A percentile compares a stretch with the other conserved stretches of the same genome.
Conservation (phyloP, 768 basidiomycete genomes). For the Grammothele lineata region DNA sequence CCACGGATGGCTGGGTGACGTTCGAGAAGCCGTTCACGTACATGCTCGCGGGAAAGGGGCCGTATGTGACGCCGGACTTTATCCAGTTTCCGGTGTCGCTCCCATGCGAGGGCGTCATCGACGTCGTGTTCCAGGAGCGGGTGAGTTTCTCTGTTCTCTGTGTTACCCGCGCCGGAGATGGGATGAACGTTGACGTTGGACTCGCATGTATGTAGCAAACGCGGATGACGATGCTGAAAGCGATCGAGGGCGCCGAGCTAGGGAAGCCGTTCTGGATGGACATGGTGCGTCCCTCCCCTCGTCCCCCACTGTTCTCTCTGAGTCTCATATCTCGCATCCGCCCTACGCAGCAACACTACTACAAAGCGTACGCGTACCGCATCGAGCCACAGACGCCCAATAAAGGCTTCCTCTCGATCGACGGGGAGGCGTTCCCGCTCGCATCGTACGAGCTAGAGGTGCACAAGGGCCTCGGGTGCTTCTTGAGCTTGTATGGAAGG, state of each 20-base stretch:
- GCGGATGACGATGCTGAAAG: conserved; percentile 46
- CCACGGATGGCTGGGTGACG: conserved; percentile 63
- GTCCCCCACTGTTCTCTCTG: background rate
- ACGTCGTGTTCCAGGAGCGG: conserved; percentile 59
- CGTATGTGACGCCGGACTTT: conserved; percentile 65
- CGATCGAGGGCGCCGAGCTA: conserved; percentile 55
- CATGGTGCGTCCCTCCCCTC: conserved; percentile 41
- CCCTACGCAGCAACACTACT: conserved; percentile 53
- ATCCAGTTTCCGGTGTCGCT: conserved; percentile 84
- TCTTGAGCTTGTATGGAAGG: conserved; percentile 58
- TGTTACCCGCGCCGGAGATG: too few species aligned
- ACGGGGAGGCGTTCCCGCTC: conserved; percentile 76
- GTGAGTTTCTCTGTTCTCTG: too few species aligned
- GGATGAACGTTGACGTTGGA: too few species aligned
- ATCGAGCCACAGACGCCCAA: conserved; percentile 51
- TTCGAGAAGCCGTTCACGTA: conserved; percentile 67
- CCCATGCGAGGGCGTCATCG: conserved; percentile 76
- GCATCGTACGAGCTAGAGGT: conserved; percentile 76
- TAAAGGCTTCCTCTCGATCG: conserved; percentile 63
- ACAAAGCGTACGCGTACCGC: conserved; percentile 71
- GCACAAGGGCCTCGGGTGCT: conserved; percentile 58
- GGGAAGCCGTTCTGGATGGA: conserved; percentile 62
- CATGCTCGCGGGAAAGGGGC: conserved; percentile 75
- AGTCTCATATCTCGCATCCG: background rate
- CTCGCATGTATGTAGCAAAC: conserved; percentile 40